Percentiles rank a stretch among this genome's conserved stretches.
Conservation (phyloP, 208 protist species). For the Herpetomonas samuelpessoai region DNA sequence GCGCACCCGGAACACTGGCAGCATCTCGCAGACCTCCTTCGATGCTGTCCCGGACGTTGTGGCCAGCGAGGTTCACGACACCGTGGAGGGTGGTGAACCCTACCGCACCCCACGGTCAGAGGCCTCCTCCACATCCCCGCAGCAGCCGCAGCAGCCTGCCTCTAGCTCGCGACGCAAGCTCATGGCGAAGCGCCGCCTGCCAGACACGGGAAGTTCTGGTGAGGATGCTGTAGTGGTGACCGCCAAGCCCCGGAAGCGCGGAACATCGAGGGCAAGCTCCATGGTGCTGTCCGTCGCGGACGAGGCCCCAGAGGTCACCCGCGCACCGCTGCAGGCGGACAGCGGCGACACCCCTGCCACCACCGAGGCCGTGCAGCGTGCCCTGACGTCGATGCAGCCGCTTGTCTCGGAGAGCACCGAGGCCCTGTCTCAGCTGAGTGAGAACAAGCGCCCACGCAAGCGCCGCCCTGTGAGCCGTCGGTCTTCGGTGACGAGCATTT, state of each 20-base stretch:
- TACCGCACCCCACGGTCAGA: slow-evolving; percentile 3
- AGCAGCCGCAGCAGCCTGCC: not conserved
- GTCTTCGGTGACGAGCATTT: slow-evolving; percentile 20
- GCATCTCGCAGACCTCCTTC: slow-evolving; percentile 21
- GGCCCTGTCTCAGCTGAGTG: not conserved
- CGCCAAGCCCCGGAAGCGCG: slow-evolving; percentile 17
- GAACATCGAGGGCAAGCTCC: slow-evolving; percentile 12
- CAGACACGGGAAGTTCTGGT: not conserved
- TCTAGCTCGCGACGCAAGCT: not conserved
- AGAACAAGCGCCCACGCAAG: slow-evolving; percentile 8
- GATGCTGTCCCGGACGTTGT: slow-evolving; percentile 35
- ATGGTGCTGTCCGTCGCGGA: slow-evolving; percentile 11
- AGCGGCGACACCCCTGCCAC: not conserved
- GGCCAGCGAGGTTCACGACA: slow-evolving; percentile 43
- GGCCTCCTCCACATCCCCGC: not conserved
- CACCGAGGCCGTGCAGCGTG: slow-evolving; percentile 1
- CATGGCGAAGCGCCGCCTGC: not conserved
- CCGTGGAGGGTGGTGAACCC: slow-evolving; percentile 21
- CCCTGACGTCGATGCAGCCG: slow-evolving; percentile 4
- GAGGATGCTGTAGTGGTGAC: not conserved
- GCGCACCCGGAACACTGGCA: slow-evolving; percentile 24
- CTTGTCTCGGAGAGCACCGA: slow-evolving; percentile 6
- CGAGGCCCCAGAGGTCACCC: slow-evolving; percentile 29
- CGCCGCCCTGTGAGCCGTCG: slow-evolving; percentile 5
- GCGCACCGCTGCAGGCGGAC: slow-evolving; percentile 21